A percentile compares a stretch with the other conserved stretches of the same genome.
These are phyloP conservation scores for Ambrosiella beaveri DNA, from an alignment of 2,329 filamentous ascomycete genomes.

Conservation along the genomic window DNA sequence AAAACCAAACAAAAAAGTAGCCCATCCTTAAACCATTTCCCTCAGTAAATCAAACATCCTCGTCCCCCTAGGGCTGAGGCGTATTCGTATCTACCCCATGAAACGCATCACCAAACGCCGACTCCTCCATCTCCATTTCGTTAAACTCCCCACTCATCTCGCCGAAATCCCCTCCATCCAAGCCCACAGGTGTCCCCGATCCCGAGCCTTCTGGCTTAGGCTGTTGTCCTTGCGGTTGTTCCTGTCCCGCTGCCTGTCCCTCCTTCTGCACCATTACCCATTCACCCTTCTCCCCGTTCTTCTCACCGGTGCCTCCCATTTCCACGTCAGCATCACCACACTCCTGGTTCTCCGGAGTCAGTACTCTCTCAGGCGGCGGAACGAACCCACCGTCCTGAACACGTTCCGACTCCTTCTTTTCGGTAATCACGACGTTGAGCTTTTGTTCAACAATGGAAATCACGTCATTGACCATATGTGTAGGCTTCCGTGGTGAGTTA, in stretches of 20 bases:
- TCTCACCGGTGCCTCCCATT: constrained; percentile 38
- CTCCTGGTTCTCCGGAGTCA: constrained; percentile 28
- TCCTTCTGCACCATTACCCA: constrained; percentile 50
- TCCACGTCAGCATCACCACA: constrained; percentile 44
- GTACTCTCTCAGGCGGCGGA: constrained; percentile 30
- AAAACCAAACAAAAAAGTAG: constrained; percentile 3
- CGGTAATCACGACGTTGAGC: constrained; percentile 48
- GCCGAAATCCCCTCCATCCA: constrained; percentile 43
- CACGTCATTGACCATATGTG: constrained; percentile 52
- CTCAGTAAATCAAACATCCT: background rate
- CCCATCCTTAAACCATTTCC: background rate
- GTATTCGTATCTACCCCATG: constrained; percentile 36
- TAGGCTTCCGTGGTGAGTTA: constrained; percentile 22
- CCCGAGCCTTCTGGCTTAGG: background rate
- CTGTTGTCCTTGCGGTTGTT: background rate
- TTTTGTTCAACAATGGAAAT: constrained; percentile 55
- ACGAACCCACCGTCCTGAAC: constrained; percentile 65
- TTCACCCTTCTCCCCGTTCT: constrained; percentile 30
- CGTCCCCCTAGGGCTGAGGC: constrained; percentile 20
- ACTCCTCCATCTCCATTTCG: constrained; percentile 56
- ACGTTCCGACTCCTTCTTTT: constrained; percentile 47
- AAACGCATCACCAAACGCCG: constrained; percentile 70
- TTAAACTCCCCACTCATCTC: constrained; percentile 51
- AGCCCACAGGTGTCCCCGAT: constrained; percentile 18
- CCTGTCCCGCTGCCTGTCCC: constrained; percentile 8